Evolutionary conservation across 2,329 filamentous ascomycete species (phyloP).

Genomic region (Ophiostoma tasmaniense): DNA sequence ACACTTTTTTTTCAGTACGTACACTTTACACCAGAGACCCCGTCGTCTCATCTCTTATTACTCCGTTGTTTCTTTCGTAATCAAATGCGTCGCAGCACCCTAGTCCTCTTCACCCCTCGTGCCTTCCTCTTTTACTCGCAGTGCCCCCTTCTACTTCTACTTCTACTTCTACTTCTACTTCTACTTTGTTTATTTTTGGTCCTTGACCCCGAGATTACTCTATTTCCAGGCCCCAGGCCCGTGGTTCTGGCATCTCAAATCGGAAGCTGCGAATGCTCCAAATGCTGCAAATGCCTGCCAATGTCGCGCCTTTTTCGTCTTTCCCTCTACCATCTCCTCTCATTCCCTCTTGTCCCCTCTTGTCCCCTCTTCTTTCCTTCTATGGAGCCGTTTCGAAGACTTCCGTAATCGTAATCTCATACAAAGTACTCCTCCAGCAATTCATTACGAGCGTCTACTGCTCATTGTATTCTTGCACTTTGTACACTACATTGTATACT

Average conservation of each 20-base stretch:
- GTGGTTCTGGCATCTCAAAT: conserved; percentile 17
- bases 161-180: not conserved
- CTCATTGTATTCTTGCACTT: too few species aligned
- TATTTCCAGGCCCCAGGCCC: conserved; percentile 10
- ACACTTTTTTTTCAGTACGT: not conserved
- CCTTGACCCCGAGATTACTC: not conserved
- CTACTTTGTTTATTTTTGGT: conserved; percentile 8
- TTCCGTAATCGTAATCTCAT: not conserved
- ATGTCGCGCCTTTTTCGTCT: not conserved
- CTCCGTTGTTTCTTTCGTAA: not conserved
- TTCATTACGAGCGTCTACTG: not conserved
- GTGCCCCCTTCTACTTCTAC: not conserved
- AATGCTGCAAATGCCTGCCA: not conserved
- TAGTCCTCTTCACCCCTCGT: not conserved
- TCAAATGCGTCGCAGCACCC: not conserved
- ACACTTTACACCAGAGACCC: too few species aligned
- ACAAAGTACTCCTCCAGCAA: too few species aligned
- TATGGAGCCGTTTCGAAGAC: conserved; percentile 13
- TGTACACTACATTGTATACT: too few species aligned
- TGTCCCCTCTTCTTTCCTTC: conserved; percentile 4
- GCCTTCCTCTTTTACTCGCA: not conserved
- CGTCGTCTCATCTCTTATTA: not conserved
- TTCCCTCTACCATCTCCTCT: too few species aligned
- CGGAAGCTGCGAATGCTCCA: conserved; percentile 10
- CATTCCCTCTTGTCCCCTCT: too few species aligned